phyloP scores from a whole-genome alignment of 495 filamentous ascomycete genomes.

The Bathelium albidoporum region DNA sequence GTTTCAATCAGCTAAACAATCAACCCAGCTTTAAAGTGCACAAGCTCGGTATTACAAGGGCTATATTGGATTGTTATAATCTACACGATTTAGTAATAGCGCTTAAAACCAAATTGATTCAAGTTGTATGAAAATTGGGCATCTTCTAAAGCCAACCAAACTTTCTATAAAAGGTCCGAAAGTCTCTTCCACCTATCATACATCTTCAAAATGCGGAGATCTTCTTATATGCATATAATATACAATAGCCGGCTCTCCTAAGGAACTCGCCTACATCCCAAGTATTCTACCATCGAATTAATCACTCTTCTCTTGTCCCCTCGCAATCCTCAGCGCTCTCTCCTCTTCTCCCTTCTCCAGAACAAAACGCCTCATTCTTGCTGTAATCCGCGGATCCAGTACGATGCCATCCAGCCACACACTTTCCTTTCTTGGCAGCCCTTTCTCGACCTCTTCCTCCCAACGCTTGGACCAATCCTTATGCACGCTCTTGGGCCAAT shows the following conservation, averaged over 20 bases:
- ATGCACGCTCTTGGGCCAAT: constrained; percentile 78
- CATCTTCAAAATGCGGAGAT: neutral
- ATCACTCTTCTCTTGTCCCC: constrained; percentile 50
- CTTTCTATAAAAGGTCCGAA: neutral
- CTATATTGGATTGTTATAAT: too few species aligned
- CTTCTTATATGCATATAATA: neutral
- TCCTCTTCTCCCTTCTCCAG: constrained; percentile 53
- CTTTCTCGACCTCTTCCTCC: constrained; percentile 8
- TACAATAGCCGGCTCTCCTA: too few species aligned
- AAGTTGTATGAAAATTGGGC: too few species aligned
- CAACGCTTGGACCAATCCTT: constrained; percentile 42
- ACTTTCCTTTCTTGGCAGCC: constrained; percentile 26
- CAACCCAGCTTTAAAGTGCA: too few species aligned
- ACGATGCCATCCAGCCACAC: constrained; percentile 71
- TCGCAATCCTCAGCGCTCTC: constrained; percentile 49
- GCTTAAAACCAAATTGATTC: too few species aligned
- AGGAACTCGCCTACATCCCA: too few species aligned
- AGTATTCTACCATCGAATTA: neutral
- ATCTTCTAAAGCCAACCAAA: too few species aligned
- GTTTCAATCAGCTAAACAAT: too few species aligned
- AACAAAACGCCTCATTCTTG: constrained; percentile 72
- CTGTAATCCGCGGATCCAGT: constrained; percentile 65
- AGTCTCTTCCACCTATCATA: neutral
- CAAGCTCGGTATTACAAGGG: too few species aligned
- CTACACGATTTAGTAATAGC: too few species aligned